A percentile compares a stretch with the other conserved stretches of the same genome.
These are phyloP conservation scores for Omphalotus guepiniiformis DNA, from an alignment of 768 basidiomycete species.

Conservation along the genomic window DNA sequence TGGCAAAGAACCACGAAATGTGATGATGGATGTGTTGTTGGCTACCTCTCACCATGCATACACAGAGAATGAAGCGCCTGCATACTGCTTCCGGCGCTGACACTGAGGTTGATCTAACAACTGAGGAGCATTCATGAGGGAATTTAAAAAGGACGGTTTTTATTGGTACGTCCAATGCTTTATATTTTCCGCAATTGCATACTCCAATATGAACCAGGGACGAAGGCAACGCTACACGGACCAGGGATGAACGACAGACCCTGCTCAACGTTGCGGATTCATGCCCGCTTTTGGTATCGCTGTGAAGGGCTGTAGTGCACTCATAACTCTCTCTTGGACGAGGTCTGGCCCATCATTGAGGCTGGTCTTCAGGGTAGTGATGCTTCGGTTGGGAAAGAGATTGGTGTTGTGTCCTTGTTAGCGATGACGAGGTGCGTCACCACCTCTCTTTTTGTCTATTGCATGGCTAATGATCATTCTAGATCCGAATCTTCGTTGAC, in stretches of 20 bases:
- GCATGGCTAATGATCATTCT: too few relatives aligned
- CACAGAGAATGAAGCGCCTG: slow-evolving; percentile 49
- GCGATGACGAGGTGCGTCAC: too few relatives aligned
- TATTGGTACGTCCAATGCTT: slow-evolving; percentile 39
- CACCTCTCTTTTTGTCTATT: too few relatives aligned
- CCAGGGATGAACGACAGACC: too few relatives aligned
- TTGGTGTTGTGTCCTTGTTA: too few relatives aligned
- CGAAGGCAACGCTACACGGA: too few relatives aligned
- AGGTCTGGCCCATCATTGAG: slow-evolving; percentile 94
- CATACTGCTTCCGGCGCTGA: slow-evolving; percentile 45
- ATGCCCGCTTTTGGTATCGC: slow-evolving; percentile 94
- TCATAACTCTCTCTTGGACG: slow-evolving; percentile 89
- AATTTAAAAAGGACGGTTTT: slow-evolving; percentile 57
- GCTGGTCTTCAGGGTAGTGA: slow-evolving; percentile 82
- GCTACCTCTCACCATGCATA: slow-evolving; percentile 36
- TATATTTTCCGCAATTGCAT: too few relatives aligned
- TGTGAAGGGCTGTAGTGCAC: slow-evolving; percentile 98
- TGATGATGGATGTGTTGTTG: slow-evolving; percentile 54
- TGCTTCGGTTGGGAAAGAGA: slow-evolving; percentile 85
- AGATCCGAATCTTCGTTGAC: too few relatives aligned
- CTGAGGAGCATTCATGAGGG: slow-evolving; percentile 68
- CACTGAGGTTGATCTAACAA: slow-evolving; percentile 65
- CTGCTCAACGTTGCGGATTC: slow-evolving; percentile 80
- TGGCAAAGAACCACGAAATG: slow-evolving; percentile 28
- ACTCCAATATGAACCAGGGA: too few relatives aligned